A percentile compares a stretch with the other conserved stretches of the same genome.
Evolutionary conservation across 2,329 filamentous ascomycete species (phyloP).

Genomic region (Diaporthe nobilis): DNA sequence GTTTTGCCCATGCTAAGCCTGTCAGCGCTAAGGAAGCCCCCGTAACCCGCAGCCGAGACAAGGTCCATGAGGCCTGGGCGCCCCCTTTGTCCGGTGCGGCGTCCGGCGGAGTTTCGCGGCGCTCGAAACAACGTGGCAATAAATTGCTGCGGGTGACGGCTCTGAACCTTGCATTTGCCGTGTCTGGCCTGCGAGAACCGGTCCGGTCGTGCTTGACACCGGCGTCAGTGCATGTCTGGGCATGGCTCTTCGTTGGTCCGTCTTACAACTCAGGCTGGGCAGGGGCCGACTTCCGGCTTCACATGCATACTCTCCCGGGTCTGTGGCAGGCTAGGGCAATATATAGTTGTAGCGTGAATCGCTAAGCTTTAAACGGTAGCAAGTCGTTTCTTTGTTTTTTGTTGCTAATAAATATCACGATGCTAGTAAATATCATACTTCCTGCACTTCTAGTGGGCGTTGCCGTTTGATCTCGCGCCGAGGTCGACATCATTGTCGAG

Average conservation of each 20-base stretch:
- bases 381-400: background rate
- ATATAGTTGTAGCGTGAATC: background rate
- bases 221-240: constrained; percentile 19
- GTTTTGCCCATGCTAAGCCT: too few species aligned
- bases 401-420: background rate
- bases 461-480: constrained; percentile 33
- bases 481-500: constrained; percentile 40
- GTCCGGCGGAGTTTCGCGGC: background rate
- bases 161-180: background rate
- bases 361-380: background rate
- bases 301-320: background rate
- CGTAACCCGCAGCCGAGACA: constrained; percentile 8
- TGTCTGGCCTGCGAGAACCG: constrained; percentile 28
- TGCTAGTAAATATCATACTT: background rate
- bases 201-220: constrained; percentile 13
- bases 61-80: too few species aligned
- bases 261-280: constrained; percentile 32
- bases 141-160: background rate
- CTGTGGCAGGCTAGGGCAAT: background rate
- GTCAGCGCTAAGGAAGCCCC: constrained; percentile 15
- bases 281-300: constrained; percentile 19
- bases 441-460: constrained; percentile 9
- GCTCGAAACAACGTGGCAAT: background rate
- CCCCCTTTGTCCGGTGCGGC: constrained; percentile 1
- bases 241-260: constrained; percentile 20